phyloP scores from a whole-genome alignment of 441 rosid genomes.

The Eutrema salsugineum region DNA sequence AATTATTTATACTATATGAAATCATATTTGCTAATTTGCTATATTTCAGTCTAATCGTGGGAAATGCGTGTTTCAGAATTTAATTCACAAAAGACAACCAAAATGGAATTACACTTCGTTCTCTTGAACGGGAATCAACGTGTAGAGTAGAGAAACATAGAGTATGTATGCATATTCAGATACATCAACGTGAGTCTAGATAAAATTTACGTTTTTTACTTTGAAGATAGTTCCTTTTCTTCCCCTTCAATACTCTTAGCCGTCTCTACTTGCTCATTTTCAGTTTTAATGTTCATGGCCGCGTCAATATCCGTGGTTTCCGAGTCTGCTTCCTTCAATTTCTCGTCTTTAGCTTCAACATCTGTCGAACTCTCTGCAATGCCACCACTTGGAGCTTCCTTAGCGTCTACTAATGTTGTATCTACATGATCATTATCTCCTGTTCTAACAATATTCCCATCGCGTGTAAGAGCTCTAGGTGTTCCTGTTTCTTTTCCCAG shows the following conservation, averaged over 20 bases:
- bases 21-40: no score
- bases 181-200: conserved; percentile 8
- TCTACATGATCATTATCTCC: conserved; percentile 23
- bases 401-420: conserved; percentile 11
- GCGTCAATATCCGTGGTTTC: not conserved
- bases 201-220: not conserved
- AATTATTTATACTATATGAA: no score
- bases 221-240: conserved; percentile 10
- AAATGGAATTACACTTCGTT: no score
- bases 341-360: conserved; percentile 21
- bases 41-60: no score
- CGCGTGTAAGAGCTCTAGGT: conserved; percentile 29
- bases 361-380: not conserved
- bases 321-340: not conserved
- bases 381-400: conserved; percentile 9
- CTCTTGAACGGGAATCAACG: no score
- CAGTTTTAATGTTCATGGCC: not conserved
- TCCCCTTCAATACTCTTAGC: conserved; percentile 3
- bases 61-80: no score
- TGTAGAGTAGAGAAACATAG: no score
- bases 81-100: no score
- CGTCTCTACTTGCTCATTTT: conserved; percentile 9
- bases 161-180: not conserved
- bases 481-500: not conserved
- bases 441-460: conserved; percentile 22